These are phyloP conservation scores for Trichosporon asahii DNA, from an alignment of 1,284 basidiomycete species.

Conservation along the genomic window DNA sequence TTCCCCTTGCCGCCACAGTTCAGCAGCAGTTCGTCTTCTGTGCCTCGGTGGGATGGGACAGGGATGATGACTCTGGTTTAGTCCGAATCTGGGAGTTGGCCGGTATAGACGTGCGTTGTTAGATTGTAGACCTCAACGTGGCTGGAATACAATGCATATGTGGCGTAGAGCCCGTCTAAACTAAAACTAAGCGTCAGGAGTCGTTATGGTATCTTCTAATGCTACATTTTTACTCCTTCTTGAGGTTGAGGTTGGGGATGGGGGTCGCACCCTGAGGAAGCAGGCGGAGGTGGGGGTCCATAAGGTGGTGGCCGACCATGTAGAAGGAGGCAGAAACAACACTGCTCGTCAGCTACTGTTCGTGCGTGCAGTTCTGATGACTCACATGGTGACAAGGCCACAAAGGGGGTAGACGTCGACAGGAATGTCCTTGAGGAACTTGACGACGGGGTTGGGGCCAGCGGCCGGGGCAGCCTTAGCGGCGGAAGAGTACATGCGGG, in stretches of 20 bases:
- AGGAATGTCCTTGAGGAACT: constrained; percentile 7
- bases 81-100: constrained; percentile 8
- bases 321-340: not conserved
- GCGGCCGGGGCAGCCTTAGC: not conserved
- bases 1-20: constrained; percentile 18
- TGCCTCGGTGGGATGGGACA: constrained; percentile 23
- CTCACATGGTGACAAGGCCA: constrained; percentile 9
- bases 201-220: not conserved
- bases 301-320: constrained; percentile 8
- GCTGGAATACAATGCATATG: not conserved
- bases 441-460: constrained; percentile 1
- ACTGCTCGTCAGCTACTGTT: not conserved
- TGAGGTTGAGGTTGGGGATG: constrained; percentile 5
- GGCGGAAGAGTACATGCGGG: not conserved
- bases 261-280: not conserved
- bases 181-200: not conserved
- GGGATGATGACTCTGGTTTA: constrained; percentile 28
- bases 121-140: not conserved
- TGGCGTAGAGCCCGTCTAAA: not conserved
- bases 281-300: not conserved
- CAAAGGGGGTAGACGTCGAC: constrained; percentile 7
- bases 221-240: constrained; percentile 8
- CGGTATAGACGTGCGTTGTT: not conserved
- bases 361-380: not conserved
- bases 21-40: constrained; percentile 23